Percentiles rank a stretch among this genome's conserved stretches.
Evolutionary conservation across 257 asterid species (phyloP).

Genomic region (Solanum chmielewskii): DNA sequence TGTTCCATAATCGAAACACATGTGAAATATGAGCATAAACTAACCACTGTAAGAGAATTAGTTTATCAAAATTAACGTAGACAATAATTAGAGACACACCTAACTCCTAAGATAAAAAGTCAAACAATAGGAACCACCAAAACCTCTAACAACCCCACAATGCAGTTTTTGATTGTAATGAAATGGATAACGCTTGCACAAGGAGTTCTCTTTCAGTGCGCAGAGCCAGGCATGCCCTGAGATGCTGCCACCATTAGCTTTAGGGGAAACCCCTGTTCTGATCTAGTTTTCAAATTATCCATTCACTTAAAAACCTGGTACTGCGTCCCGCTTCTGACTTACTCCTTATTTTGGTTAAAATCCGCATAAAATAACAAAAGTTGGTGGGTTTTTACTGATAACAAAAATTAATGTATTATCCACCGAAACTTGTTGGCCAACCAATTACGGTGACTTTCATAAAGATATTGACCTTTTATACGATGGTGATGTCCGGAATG

Average conservation of each 20-base stretch:
- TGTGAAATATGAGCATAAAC: not conserved
- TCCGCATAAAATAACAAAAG: not conserved
- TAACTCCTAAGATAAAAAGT: not conserved
- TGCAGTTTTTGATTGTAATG: not conserved
- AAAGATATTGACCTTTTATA: not conserved
- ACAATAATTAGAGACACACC: not conserved
- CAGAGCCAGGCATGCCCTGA: not conserved
- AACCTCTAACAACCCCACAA: not conserved
- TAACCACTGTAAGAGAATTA: not conserved
- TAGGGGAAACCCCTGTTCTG: not conserved
- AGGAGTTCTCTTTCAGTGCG: not conserved
- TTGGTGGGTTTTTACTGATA: not conserved
- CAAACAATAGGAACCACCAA: not conserved
- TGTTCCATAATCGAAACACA: not conserved
- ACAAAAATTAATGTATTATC: not conserved
- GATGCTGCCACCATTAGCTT: not conserved
- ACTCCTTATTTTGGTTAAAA: not conserved
- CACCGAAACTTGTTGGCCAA: not conserved
- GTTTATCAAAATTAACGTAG: not conserved
- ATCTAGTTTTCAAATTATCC: not conserved
- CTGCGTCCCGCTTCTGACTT: not conserved
- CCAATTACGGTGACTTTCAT: not conserved
- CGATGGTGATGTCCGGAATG: not conserved
- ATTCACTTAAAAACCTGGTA: not conserved
- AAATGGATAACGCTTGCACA: not conserved